Evolutionary conservation across 2,329 filamentous ascomycete species (phyloP).

Genomic region (Myotisia sp.): DNA sequence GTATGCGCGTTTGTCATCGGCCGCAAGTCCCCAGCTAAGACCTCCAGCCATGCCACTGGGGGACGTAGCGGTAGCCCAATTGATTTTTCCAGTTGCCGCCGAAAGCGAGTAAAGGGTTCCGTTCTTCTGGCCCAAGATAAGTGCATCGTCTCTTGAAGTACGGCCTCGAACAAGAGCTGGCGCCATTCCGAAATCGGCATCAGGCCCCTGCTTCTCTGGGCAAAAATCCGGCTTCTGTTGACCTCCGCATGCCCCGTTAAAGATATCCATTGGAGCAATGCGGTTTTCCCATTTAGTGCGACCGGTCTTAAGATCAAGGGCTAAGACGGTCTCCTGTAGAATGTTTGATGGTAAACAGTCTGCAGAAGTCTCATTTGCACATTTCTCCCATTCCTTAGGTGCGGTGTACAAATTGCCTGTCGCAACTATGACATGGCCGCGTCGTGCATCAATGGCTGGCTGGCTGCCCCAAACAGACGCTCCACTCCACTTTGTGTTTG

Average conservation of each 20-base stretch:
- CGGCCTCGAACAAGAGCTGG: background rate
- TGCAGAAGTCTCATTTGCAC: no score
- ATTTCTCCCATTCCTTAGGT: background rate
- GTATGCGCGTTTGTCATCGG: conserved; percentile 1
- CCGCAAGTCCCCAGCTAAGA: background rate
- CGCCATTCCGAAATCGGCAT: conserved; percentile 1
- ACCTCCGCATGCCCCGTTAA: conserved; percentile 1
- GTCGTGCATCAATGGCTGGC: background rate
- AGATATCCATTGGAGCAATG: background rate
- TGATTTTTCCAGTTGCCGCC: conserved; percentile 1
- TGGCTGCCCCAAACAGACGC: conserved; percentile 1
- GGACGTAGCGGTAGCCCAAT: background rate
- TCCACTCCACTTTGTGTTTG: conserved; percentile 1
- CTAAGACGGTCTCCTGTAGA: background rate
- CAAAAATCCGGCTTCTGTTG: background rate
- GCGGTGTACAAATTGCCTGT: conserved; percentile 1
- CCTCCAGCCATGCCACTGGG: background rate
- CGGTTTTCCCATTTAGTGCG: background rate
- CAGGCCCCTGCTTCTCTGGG: background rate
- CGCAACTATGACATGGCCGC: background rate
- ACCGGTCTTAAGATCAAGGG: background rate
- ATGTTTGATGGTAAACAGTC: background rate
- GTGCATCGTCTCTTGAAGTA: background rate
- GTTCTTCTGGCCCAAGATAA: background rate
- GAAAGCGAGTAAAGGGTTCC: background rate